Base-by-base conservation (phyloP, 306 rosid species). In the Astragalus glycyphyllos region DNA sequence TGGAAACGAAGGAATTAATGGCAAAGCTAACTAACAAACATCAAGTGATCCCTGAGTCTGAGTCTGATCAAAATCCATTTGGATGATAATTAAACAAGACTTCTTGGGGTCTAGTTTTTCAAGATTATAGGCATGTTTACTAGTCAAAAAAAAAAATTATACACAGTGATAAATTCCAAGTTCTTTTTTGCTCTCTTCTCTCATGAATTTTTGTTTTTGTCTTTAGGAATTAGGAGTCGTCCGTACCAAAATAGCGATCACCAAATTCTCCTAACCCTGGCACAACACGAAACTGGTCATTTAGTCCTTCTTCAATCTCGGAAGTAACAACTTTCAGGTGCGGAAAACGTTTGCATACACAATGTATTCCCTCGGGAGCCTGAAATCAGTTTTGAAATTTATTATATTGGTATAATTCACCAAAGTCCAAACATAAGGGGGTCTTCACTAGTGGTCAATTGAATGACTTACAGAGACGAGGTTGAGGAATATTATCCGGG, bases 201-300 rank as follows among this genome's bases (percentile, higher is more conserved):
- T 47, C 0, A 4, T 15, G 1, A 2, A 12, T n/a, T 2, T 55
- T 46, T 17, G 17, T 32, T 64, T 64, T 12, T 42, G 79, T 20
- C 20, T 40, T 34, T 54, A 26, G 31, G 31, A 26, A 26, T 26
- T 75, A 81, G 11, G 63, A 62, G 20, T 69, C 75, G 5, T 92
- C 98, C 0, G 96, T 92, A 17, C 98, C 98, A 48, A 92, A 92
- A 74, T 92, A 92, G 12, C 98, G 92, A 69, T 90, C 98, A 0
- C 97, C 96, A 53, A 93, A 93, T 77, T 93, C 94, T 41, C 97
- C 97, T 82, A 90, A 1, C 57, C 96, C 96, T 5, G 94, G 96
- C 79, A 90, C 84, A 69, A 93, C 98, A 47, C 82, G 94, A 51
- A 73, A 83, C 58, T 85, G 90, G 8, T 85, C 86, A 34, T 90